phyloP scores from a whole-genome alignment of 108 stramenopile genomes.

The Bacterosira constricta region DNA sequence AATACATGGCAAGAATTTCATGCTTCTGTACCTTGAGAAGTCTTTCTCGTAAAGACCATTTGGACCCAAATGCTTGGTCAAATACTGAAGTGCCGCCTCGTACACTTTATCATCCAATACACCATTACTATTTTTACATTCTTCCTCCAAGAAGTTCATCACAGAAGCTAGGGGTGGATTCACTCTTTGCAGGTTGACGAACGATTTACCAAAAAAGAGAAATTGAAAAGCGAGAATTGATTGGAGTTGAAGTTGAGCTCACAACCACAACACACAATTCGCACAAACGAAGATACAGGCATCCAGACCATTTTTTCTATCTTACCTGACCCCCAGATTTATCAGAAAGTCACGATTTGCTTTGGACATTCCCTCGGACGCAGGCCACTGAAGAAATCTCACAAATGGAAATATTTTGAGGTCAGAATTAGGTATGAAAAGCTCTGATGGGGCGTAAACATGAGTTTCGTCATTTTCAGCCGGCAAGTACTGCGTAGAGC shows the following conservation, averaged over 20 bases:
- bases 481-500: constrained; percentile 68
- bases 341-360: constrained; percentile 66
- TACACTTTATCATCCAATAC: constrained; percentile 43
- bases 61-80: constrained; percentile 58
- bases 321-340: constrained; percentile 58
- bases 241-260: no score
- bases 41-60: constrained; percentile 59
- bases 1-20: constrained; percentile 68
- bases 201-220: no score
- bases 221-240: no score
- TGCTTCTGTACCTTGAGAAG: constrained; percentile 36
- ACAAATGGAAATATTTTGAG: constrained; percentile 69
- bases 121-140: constrained; percentile 28
- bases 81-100: constrained; percentile 58
- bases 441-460: constrained; percentile 67
- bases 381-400: constrained; percentile 71
- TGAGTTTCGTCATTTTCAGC: constrained; percentile 59
- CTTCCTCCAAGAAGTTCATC: constrained; percentile 49
- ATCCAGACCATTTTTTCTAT: no score
- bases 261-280: no score
- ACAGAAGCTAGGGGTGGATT: constrained; percentile 58
- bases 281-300: no score
- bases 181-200: no score
- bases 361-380: constrained; percentile 57
- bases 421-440: constrained; percentile 53